phyloP scores from a whole-genome alignment of 106 monocot species.

The Hemerocallis citrina region DNA sequence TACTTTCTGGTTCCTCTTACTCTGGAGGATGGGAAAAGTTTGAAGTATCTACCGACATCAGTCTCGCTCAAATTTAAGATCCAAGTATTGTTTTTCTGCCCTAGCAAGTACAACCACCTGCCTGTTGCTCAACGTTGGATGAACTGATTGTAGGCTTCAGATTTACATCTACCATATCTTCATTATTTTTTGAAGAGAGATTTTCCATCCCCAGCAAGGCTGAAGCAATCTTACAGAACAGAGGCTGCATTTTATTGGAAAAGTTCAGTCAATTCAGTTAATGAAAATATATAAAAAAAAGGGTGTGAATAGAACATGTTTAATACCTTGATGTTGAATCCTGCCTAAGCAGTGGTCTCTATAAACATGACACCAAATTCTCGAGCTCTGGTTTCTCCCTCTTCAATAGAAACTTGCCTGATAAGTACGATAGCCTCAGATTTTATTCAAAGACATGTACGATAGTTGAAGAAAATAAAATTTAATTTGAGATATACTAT shows the following conservation, averaged over 20 bases:
- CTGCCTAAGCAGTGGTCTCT: constrained; percentile 41
- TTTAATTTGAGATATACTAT: too few relatives aligned
- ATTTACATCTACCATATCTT: constrained; percentile 53
- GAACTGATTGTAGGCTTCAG: constrained; percentile 32
- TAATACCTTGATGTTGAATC: constrained; percentile 38
- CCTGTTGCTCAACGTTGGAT: constrained; percentile 18
- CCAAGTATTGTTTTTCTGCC: too few relatives aligned
- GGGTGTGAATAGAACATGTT: too few relatives aligned
- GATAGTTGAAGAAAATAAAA: too few relatives aligned
- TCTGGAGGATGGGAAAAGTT: too few relatives aligned
- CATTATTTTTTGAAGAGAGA: constrained; percentile 29
- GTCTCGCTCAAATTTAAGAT: too few relatives aligned
- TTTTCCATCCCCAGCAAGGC: constrained; percentile 44
- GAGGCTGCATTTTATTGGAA: constrained; percentile 29
- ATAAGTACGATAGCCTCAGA: too few relatives aligned
- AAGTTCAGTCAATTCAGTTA: too few relatives aligned
- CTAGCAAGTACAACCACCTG: constrained; percentile 33
- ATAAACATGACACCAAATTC: constrained; percentile 40
- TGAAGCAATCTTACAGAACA: constrained; percentile 48
- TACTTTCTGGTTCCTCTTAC: too few relatives aligned
- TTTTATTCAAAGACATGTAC: too few relatives aligned
- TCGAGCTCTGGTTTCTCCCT: constrained; percentile 30
- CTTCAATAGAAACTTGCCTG: constrained; percentile 45
- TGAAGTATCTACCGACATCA: too few relatives aligned
- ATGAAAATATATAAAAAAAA: too few relatives aligned